Conservation (phyloP, 2,329 filamentous ascomycete genomes). For the Sphaerostilbella broomeana region DNA sequence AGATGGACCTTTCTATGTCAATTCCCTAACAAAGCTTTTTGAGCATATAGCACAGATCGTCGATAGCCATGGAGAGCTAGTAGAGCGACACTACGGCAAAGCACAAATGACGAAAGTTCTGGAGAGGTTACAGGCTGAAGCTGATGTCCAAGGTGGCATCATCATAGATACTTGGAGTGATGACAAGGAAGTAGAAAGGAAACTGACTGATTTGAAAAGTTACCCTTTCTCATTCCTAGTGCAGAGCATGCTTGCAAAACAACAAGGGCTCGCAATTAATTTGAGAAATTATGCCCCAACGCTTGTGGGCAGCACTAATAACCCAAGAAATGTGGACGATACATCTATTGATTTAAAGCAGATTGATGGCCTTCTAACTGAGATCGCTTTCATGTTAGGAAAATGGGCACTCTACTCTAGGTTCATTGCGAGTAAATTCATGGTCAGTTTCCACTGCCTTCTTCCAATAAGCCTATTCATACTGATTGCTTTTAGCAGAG, state of each 20-base stretch:
- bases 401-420: constrained; percentile 89
- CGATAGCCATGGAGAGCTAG: constrained; percentile 81
- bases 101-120: constrained; percentile 95
- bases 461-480: not conserved
- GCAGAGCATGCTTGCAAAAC: constrained; percentile 77
- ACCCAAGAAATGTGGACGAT: constrained; percentile 66
- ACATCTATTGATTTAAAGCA: constrained; percentile 96
- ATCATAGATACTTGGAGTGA: constrained; percentile 94
- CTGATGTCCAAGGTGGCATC: constrained; percentile 92
- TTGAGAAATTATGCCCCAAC: constrained; percentile 71
- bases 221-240: constrained; percentile 97
- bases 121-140: constrained; percentile 85
- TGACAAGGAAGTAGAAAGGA: constrained; percentile 75
- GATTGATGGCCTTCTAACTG: constrained; percentile 77
- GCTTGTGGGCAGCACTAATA: constrained; percentile 45
- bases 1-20: constrained; percentile 87
- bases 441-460: constrained; percentile 43
- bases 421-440: constrained; percentile 82
- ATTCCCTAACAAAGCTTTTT: constrained; percentile 83
- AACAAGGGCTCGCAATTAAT: constrained; percentile 57
- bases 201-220: constrained; percentile 90
- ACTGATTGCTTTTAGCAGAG: constrained; percentile 44
- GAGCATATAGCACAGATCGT: constrained; percentile 97
- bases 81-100: constrained; percentile 87
- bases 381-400: constrained; percentile 86